Base-by-base conservation (phyloP, 164 flowering plant species). In the Aristolochia californica region DNA sequence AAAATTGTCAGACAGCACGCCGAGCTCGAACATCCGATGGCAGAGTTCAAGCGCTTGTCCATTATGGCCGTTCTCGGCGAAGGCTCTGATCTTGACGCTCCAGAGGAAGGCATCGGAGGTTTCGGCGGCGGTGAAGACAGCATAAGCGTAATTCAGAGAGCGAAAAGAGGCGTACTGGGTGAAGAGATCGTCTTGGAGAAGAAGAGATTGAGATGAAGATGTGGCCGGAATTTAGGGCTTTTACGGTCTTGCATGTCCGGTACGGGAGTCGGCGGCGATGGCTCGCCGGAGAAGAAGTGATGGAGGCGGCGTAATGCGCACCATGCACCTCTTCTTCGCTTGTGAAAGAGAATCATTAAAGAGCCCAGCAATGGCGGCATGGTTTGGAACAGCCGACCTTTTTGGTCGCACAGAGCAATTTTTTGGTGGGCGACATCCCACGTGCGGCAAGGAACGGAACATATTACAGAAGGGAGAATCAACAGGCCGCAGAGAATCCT, bases 111-210 rank as follows among this genome's bases (percentile, higher is more conserved):
- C 26, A n/a, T 73, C 77, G 11, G 64, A 0, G 59, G 65, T 13
- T 20, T 53, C 13, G 22, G 58, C 40, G 40, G 61, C 23, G 38
- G 62, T 64, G 68, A 75, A 75, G 68, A 75, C 47, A 61, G 68
- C 11, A 17, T 57, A 57, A n/a, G 75, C 78, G 14, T 61, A 21
- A 48, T 60, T 38, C 13, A 72, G 34, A 54, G 68, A 61, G 45
- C 69, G 62, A 0, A 72, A 44, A 44, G 69, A 61, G 24, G 73
- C 71, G 64, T 75, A 75, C 13, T 53, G 67, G 50, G 69, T 30
- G 45, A 72, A 2, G 67, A 75, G 75, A 52, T n/a, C n/a, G 58
- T 63, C 66, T 75, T 74, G 67, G 59, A 55, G 69, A 75, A 50
- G 69, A 62, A 66, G 43, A 69, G 64, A 61, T 67, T 49, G 56